A percentile compares a stretch with the other conserved stretches of the same genome.
These are phyloP conservation scores for Claviceps monticola DNA, from an alignment of 2,329 filamentous ascomycete genomes.

Conservation along the genomic window DNA sequence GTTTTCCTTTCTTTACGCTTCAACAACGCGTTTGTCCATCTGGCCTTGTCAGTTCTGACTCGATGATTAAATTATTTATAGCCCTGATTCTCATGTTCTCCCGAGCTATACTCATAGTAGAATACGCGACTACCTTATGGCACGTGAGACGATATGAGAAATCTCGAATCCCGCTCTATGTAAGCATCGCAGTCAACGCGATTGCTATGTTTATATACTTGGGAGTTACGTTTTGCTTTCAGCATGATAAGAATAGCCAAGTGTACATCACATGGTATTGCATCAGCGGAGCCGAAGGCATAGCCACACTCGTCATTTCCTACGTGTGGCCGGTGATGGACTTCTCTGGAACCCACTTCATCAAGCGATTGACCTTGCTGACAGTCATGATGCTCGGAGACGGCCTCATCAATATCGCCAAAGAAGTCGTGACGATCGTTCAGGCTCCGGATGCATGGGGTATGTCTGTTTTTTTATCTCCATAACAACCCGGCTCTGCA, in stretches of 20 bases:
- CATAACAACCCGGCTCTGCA: background rate
- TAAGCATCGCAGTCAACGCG: slow-evolving; percentile 23
- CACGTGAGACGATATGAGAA: slow-evolving; percentile 28
- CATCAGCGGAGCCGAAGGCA: slow-evolving; percentile 37
- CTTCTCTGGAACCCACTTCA: slow-evolving; percentile 48
- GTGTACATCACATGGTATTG: slow-evolving; percentile 37
- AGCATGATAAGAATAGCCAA: slow-evolving; percentile 15
- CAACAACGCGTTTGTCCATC: background rate
- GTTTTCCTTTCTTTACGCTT: background rate
- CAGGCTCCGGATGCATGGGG: background rate
- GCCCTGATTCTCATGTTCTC: slow-evolving; percentile 36
- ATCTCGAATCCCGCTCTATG: slow-evolving; percentile 19
- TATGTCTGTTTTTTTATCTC: background rate
- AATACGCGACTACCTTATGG: slow-evolving; percentile 35
- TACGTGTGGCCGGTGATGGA: slow-evolving; percentile 41
- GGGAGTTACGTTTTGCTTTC: slow-evolving; percentile 27
- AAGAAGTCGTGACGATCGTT: background rate
- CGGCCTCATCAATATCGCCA: slow-evolving; percentile 18
- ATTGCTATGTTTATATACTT: slow-evolving; percentile 24
- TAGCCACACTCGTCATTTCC: slow-evolving; percentile 37
- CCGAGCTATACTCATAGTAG: slow-evolving; percentile 36
- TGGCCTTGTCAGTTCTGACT: background rate
- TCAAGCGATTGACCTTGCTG: slow-evolving; percentile 48
- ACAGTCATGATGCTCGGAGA: slow-evolving; percentile 55
- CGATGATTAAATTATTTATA: slow-evolving; percentile 1